Evolutionary conservation across 345 rosid genomes (phyloP).

Genomic region (Abelmoschus esculentus): DNA sequence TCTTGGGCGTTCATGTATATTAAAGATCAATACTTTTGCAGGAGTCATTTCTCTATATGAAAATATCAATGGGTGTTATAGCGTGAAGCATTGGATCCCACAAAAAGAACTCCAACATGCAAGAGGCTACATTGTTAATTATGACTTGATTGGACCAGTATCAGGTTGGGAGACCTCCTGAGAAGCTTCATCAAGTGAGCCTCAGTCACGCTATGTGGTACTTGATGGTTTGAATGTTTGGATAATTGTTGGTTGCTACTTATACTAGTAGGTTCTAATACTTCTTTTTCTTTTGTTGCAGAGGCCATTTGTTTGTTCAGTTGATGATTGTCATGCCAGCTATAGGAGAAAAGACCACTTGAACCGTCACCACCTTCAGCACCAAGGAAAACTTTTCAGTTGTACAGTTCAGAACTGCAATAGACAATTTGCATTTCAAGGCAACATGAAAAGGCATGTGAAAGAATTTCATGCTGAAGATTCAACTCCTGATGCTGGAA

Average conservation of each 20-base stretch:
- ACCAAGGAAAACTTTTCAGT: conserved; percentile 64
- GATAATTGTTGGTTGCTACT: not conserved
- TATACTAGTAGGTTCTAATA: not conserved
- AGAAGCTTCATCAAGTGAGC: conserved; percentile 95
- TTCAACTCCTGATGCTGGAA: conserved; percentile 8
- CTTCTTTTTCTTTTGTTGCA: conserved; percentile 14
- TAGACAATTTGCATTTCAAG: conserved; percentile 35
- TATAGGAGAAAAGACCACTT: conserved; percentile 91
- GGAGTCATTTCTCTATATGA: conserved; percentile 22
- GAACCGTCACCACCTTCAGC: conserved; percentile 63
- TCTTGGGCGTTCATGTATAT: not conserved
- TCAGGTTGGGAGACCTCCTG: conserved; percentile 99
- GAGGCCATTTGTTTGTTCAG: conserved; percentile 65
- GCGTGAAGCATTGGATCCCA: conserved; percentile 99
- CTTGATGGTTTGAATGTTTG: conserved; percentile 23
- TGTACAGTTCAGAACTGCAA: conserved; percentile 57
- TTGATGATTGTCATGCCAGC: conserved; percentile 60
- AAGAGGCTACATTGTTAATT: conserved; percentile 46
- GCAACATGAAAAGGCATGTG: conserved; percentile 61
- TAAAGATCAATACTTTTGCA: conserved; percentile 32
- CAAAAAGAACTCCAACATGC: conserved; percentile 96
- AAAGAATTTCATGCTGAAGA: conserved; percentile 37
- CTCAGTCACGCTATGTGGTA: conserved; percentile 60
- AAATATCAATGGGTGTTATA: conserved; percentile 13
- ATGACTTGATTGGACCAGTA: conserved; percentile 75